A percentile compares a stretch with the other conserved stretches of the same genome.
These are phyloP conservation scores for Xylaria nigripes DNA, from an alignment of 495 filamentous ascomycete species.

Conservation along the genomic window DNA sequence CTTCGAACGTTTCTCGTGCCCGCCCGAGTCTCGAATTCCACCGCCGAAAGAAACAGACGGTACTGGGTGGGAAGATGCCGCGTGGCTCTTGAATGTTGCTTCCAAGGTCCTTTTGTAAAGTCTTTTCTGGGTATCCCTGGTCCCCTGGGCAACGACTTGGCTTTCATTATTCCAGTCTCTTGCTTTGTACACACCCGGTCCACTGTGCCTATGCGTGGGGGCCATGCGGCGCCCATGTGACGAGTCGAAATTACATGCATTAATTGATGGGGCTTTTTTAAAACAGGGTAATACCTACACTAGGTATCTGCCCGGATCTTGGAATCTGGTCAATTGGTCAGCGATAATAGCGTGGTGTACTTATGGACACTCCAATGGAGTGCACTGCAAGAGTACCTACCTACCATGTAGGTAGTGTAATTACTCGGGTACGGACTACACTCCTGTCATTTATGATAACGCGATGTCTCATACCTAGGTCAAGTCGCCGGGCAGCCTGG, in stretches of 20 bases:
- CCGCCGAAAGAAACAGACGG: conserved; percentile 43
- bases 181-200: not conserved
- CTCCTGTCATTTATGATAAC: not conserved
- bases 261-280: not conserved
- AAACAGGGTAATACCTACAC: not conserved
- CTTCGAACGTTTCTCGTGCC: conserved; percentile 20
- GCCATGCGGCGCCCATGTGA: conserved; percentile 5
- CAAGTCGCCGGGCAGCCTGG: not conserved
- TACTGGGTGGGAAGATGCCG: conserved; percentile 73
- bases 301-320: not conserved
- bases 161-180: not conserved
- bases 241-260: conserved; percentile 9
- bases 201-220: not conserved
- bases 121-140: not conserved
- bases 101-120: conserved; percentile 58
- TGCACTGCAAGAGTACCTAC: not conserved
- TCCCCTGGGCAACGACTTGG: not conserved
- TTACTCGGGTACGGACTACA: not conserved
- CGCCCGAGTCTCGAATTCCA: conserved; percentile 27
- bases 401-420: not conserved
- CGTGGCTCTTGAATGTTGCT: conserved; percentile 73
- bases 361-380: no score
- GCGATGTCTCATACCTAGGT: not conserved
- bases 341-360: not conserved
- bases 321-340: not conserved